Conservation (phyloP, 1,139 yeast species). For the Protomyces macrosporus region DNA sequence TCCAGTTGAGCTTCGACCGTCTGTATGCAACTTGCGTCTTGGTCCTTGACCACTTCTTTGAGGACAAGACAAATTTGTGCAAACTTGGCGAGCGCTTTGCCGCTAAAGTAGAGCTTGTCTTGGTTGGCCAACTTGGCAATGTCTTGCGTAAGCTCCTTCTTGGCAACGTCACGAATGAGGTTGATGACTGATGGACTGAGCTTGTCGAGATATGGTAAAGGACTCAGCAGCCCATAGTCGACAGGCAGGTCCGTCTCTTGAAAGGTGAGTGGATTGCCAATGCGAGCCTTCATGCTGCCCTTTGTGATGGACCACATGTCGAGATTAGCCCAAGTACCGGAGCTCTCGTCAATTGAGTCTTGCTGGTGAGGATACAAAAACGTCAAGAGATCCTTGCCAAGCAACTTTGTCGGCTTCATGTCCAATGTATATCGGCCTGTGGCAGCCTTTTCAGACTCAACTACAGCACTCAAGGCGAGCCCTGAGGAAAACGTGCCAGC, state of each 20-base stretch:
- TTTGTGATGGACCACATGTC: constrained; percentile 57
- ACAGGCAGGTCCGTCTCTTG: constrained; percentile 56
- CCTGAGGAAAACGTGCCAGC: constrained; percentile 53
- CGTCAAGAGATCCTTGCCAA: constrained; percentile 47
- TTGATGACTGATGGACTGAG: constrained; percentile 48
- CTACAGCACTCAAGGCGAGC: too few species aligned
- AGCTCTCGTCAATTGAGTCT: constrained; percentile 43
- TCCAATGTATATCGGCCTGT: constrained; percentile 51
- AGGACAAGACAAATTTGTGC: constrained; percentile 65
- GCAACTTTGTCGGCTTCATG: constrained; percentile 39
- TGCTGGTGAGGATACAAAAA: constrained; percentile 73
- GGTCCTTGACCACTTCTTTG: constrained; percentile 51
- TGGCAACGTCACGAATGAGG: constrained; percentile 52
- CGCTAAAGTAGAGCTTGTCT: constrained; percentile 57
- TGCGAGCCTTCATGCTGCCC: constrained; percentile 59
- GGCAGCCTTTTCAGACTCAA: constrained; percentile 20
- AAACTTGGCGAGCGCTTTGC: constrained; percentile 69
- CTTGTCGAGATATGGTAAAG: constrained; percentile 38
- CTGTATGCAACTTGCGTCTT: constrained; percentile 48
- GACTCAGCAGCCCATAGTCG: constrained; percentile 41
- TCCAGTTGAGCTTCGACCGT: constrained; percentile 53
- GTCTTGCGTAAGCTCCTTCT: constrained; percentile 54
- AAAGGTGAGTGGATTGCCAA: constrained; percentile 50
- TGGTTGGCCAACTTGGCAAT: constrained; percentile 49
- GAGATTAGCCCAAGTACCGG: constrained; percentile 42